Conservation (phyloP, 2,329 filamentous ascomycete species). For the Botrytis squamosa region DNA sequence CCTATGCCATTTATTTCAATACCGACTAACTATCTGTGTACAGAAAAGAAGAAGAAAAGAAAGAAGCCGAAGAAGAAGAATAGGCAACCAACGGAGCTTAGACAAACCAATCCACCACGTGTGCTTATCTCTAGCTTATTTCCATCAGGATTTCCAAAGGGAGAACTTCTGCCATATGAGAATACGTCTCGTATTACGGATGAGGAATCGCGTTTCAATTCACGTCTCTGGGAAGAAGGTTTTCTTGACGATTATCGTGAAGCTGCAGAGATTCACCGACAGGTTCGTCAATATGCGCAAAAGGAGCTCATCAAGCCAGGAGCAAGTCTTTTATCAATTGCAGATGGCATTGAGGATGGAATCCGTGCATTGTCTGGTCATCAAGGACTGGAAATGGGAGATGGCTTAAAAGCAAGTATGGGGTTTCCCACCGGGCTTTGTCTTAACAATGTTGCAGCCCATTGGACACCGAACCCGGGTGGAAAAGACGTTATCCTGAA, state of each 20-base stretch:
- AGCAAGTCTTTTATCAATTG: conserved; percentile 48
- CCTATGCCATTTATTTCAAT: neutral
- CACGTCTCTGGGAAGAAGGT: conserved; percentile 65
- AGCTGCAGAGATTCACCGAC: conserved; percentile 55
- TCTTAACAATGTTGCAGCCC: conserved; percentile 54
- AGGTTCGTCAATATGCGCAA: conserved; percentile 53
- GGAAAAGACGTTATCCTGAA: conserved; percentile 69
- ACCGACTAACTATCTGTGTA: conserved; percentile 7
- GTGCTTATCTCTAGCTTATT: conserved; percentile 71
- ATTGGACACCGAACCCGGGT: conserved; percentile 57
- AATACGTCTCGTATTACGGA: conserved; percentile 73
- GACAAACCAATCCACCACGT: conserved; percentile 72
- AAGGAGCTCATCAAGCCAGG: conserved; percentile 49
- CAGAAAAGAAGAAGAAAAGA: conserved; percentile 69
- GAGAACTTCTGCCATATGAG: conserved; percentile 77
- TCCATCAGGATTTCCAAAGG: conserved; percentile 68
- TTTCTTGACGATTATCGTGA: conserved; percentile 55
- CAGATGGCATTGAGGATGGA: conserved; percentile 53
- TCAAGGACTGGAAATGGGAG: conserved; percentile 51
- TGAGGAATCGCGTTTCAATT: conserved; percentile 78
- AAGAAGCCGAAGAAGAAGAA: conserved; percentile 70
- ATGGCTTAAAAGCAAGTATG: conserved; percentile 51
- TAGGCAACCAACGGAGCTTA: conserved; percentile 55
- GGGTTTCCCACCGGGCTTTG: conserved; percentile 56
- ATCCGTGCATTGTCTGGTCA: conserved; percentile 51